These are phyloP conservation scores for Lotus japonicus DNA, from an alignment of 306 rosid genomes.

Conservation along the genomic window DNA sequence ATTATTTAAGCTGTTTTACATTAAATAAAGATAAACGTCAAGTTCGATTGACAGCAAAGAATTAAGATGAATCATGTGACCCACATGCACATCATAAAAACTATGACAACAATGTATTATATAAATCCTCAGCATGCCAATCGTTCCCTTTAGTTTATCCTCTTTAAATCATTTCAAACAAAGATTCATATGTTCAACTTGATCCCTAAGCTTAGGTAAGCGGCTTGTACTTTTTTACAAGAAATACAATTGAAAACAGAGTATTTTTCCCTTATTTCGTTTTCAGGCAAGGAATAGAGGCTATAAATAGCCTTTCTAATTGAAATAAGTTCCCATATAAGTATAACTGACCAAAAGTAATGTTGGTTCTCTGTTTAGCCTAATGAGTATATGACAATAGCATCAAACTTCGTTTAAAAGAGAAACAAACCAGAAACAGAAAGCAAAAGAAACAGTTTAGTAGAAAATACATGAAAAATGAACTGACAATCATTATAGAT, in stretches of 20 bases:
- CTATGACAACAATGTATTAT: slow-evolving; percentile 12
- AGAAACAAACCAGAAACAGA: slow-evolving; percentile 5
- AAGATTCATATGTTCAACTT: slow-evolving; percentile 2
- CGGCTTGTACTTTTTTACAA: slow-evolving; percentile 8
- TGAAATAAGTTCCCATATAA: not conserved
- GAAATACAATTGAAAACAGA: slow-evolving; percentile 7
- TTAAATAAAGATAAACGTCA: slow-evolving; percentile 12
- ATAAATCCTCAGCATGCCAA: slow-evolving; percentile 23
- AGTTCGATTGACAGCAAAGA: not conserved
- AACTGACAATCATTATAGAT: slow-evolving; percentile 15
- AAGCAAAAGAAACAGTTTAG: not conserved
- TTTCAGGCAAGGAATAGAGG: not conserved
- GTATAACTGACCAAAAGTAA: not conserved
- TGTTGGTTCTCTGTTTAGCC: not conserved
- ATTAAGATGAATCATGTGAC: slow-evolving; percentile 31
- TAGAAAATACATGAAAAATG: slow-evolving; percentile 13
- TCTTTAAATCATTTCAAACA: slow-evolving; percentile 1
- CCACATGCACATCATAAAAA: slow-evolving; percentile 23
- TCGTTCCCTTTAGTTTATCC: slow-evolving; percentile 9
- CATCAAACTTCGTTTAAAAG: not conserved
- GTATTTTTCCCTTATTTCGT: not conserved
- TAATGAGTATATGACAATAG: slow-evolving; percentile 2
- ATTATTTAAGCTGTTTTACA: slow-evolving; percentile 8
- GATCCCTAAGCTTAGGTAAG: slow-evolving; percentile 28
- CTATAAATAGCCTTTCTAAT: not conserved